Percentiles rank a stretch among this genome's conserved stretches.
Conservation (phyloP, 1,284 basidiomycete species). For the Apiotrichum mycotoxinovorans region DNA sequence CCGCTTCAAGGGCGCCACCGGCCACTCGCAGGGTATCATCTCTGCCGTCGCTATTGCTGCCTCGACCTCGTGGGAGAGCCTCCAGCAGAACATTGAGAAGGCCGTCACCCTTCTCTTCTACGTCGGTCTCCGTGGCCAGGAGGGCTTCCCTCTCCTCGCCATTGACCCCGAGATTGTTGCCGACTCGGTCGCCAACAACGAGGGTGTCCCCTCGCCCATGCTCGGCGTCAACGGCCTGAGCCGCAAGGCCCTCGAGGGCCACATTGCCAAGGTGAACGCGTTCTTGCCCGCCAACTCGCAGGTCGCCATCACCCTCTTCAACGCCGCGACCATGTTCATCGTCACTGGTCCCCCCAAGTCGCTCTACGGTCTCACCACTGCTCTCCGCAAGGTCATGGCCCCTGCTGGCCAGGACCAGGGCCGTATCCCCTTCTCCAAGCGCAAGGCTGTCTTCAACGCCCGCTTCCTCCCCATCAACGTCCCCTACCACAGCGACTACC, state of each 20-base stretch:
- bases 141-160: constrained; percentile 89
- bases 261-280: constrained; percentile 83
- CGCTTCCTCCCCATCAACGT: constrained; percentile 92
- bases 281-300: constrained; percentile 75
- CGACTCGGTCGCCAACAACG: constrained; percentile 85
- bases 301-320: constrained; percentile 82
- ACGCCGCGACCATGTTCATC: constrained; percentile 85
- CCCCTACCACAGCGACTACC: constrained; percentile 89
- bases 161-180: constrained; percentile 83
- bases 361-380: constrained; percentile 89
- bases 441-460: constrained; percentile 88
- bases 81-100: constrained; percentile 72
- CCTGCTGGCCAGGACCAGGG: constrained; percentile 84
- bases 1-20: constrained; percentile 79
- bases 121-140: constrained; percentile 87
- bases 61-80: constrained; percentile 70
- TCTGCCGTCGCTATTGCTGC: constrained; percentile 84
- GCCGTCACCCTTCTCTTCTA: constrained; percentile 89
- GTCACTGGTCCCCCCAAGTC: constrained; percentile 88
- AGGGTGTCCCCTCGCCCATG: constrained; percentile 93
- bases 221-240: constrained; percentile 79
- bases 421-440: constrained; percentile 88
- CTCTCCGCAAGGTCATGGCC: constrained; percentile 83
- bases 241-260: constrained; percentile 71
- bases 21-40: constrained; percentile 94